Evolutionary conservation across 2,329 filamentous ascomycete species (phyloP).

Genomic region (Tolypocladium album): DNA sequence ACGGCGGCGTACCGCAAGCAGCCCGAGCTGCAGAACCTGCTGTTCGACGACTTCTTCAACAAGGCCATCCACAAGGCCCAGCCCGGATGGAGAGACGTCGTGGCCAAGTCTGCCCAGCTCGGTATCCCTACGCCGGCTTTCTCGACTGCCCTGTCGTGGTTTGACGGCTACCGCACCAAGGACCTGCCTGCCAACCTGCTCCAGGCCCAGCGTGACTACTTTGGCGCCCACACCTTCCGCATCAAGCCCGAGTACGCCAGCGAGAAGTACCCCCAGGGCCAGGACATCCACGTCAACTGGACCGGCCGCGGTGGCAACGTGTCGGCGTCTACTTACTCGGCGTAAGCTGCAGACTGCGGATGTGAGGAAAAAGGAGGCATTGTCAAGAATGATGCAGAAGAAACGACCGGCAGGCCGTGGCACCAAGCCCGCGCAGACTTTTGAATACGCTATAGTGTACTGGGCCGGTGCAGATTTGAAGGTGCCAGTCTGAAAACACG

Average conservation of each 20-base stretch:
- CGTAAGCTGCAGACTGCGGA: slow-evolving; percentile 44
- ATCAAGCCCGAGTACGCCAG: slow-evolving; percentile 73
- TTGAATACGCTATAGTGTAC: slow-evolving; percentile 1
- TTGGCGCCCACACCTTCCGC: slow-evolving; percentile 85
- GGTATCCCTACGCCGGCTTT: slow-evolving; percentile 95
- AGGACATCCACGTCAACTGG: slow-evolving; percentile 99
- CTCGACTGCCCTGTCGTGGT: slow-evolving; percentile 95
- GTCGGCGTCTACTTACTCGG: slow-evolving; percentile 94
- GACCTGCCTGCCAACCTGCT: slow-evolving; percentile 96
- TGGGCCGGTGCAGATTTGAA: background rate
- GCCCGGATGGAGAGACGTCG: slow-evolving; percentile 81
- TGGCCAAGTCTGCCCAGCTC: slow-evolving; percentile 83
- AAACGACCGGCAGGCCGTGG: background rate
- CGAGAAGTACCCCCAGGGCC: slow-evolving; percentile 70
- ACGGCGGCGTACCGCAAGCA: slow-evolving; percentile 91
- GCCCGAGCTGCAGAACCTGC: slow-evolving; percentile 91
- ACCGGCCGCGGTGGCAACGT: slow-evolving; percentile 96
- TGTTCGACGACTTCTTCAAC: slow-evolving; percentile 99
- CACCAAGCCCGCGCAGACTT: background rate
- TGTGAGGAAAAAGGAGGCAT: background rate
- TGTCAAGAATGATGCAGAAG: background rate
- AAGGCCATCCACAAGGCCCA: slow-evolving; percentile 97
- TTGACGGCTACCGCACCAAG: slow-evolving; percentile 96
- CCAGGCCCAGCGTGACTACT: slow-evolving; percentile 99
- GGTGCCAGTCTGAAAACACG: background rate